A percentile compares a stretch with the other conserved stretches of the same genome.
Conservation (phyloP, 805 yeast genomes). For the Saturnispora galanensis region DNA sequence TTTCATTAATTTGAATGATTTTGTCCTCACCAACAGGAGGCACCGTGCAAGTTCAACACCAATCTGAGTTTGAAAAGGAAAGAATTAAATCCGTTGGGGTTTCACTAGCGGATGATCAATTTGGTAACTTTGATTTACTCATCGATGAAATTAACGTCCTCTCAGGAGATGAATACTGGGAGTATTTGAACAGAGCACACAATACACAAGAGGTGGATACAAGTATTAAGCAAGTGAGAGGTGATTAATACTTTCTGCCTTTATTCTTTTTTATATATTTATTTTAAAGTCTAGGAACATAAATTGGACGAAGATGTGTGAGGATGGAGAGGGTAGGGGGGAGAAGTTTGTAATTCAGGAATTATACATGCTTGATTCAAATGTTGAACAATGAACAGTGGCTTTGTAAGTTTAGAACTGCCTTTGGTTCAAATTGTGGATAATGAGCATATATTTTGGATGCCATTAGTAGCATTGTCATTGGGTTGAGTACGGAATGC, state of each 20-base stretch:
- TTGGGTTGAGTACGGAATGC: too few relatives aligned
- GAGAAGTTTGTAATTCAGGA: too few relatives aligned
- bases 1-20: constrained; percentile 64
- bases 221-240: too few relatives aligned
- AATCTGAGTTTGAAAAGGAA: constrained; percentile 47
- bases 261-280: neutral
- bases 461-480: too few relatives aligned
- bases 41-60: constrained; percentile 40
- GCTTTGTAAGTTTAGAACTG: too few relatives aligned
- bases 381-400: too few relatives aligned
- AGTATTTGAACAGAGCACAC: constrained; percentile 23
- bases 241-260: neutral
- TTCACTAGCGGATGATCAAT: constrained; percentile 67
- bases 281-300: too few relatives aligned
- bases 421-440: too few relatives aligned
- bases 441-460: too few relatives aligned
- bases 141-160: constrained; percentile 66
- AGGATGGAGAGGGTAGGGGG: too few relatives aligned
- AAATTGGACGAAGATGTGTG: too few relatives aligned
- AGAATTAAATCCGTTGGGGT: constrained; percentile 66
- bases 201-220: neutral
- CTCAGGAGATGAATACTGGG: constrained; percentile 42
- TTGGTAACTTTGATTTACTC: constrained; percentile 63
- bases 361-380: too few relatives aligned
- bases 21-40: constrained; percentile 82